Base-by-base conservation (phyloP, 495 filamentous ascomycete genomes). In the Staphylotrichum tortipilum region DNA sequence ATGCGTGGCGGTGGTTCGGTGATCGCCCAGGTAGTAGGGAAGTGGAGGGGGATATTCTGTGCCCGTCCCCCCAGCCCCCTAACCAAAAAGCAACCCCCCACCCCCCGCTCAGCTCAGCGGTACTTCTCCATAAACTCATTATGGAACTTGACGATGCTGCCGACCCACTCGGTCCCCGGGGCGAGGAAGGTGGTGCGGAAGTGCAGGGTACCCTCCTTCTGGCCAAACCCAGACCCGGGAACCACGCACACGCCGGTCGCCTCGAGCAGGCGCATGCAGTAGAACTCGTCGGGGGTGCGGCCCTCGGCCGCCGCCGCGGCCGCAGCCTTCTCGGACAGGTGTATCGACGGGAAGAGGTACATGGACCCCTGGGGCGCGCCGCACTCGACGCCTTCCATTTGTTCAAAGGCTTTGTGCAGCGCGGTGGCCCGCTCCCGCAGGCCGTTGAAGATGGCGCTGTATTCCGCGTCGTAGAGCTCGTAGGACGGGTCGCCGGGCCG, bases 261-360 rank as follows among this genome's bases (percentile, higher is more conserved):
- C 62, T 98, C 90, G 41, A 98, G 83, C 46, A 97, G 68, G 33
- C 81, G 78, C 70, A 91, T 78, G 68, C 83, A 88, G 77, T 97
- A 98, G 71, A 88, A 97, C 63, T 96, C 92, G 56, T 98, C 92
- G 1, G 90, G 77, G 21, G 76, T 73, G 56, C 83, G 84, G 57
- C 78, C 80, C 68, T 88, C 85, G 38, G 81, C 75, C 54, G 79
- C 62, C 29, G 92, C 92, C 28, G 82, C 82, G 52, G 79, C 82
- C 52, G 84, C 63, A 38, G 90, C 94, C 65, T 84, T 84, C 31
- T 61, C 48, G 5, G 94, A 80, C 24, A 97, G 71, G 28, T 74
- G 77, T 68, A 98, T 94, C 42, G 86, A 88, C 4, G 92, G 92
- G 81, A 96, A 98, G 57, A 98, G 85, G 73, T 98, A 98, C 92